phyloP scores from a whole-genome alignment of 2,329 filamentous ascomycete species.

The Colletotrichum cuscutae region DNA sequence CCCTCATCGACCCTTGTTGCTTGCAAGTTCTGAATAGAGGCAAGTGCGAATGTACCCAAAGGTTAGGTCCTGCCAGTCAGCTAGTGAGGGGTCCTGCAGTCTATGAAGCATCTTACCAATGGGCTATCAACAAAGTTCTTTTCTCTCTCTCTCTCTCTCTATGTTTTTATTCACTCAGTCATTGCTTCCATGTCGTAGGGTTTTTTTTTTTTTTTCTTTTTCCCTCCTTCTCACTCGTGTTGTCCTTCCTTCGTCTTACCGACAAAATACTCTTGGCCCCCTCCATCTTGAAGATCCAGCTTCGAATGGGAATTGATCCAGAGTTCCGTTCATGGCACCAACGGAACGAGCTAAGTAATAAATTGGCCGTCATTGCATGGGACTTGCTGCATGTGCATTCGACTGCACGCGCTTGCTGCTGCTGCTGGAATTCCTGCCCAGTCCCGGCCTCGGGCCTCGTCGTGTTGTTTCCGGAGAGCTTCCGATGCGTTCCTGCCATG shows the following conservation, averaged over 20 bases:
- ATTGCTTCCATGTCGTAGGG: background rate
- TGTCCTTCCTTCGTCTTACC: background rate
- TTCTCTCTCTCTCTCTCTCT: background rate
- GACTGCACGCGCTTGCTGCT: too few species aligned
- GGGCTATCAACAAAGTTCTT: background rate
- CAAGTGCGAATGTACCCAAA: slow-evolving; percentile 16
- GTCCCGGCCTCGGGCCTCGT: background rate
- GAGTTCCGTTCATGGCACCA: background rate
- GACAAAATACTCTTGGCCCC: background rate
- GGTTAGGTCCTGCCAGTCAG: background rate
- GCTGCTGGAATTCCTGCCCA: background rate
- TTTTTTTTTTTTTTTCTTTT: background rate
- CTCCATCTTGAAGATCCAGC: background rate
- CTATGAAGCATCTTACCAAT: background rate
- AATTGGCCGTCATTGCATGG: background rate
- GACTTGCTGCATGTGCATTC: background rate
- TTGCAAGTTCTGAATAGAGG: slow-evolving; percentile 33
- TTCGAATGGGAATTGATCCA: background rate
- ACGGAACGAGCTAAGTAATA: background rate
- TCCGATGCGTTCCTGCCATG: background rate
- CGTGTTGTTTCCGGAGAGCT: background rate
- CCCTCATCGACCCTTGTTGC: slow-evolving; percentile 27
- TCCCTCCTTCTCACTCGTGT: background rate
- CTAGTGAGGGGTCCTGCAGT: background rate
- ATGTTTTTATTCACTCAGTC: background rate